These are phyloP conservation scores for Babesia sp. DNA, from an alignment of 169 alveolate species.

Conservation along the genomic window DNA sequence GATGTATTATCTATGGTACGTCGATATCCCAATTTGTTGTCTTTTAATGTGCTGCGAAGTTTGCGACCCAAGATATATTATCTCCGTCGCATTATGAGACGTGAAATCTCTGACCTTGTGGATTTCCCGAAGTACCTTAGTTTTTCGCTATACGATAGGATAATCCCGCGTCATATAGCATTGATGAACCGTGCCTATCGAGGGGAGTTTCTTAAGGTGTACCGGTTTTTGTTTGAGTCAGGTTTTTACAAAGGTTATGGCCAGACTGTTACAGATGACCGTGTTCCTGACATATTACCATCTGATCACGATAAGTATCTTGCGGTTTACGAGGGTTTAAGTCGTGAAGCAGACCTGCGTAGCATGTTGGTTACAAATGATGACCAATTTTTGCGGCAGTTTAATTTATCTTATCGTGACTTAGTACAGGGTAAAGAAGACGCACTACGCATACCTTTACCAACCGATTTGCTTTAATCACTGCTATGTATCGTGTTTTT, in stretches of 20 bases:
- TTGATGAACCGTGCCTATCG: slow-evolving; percentile 69
- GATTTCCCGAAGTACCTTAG: slow-evolving; percentile 70
- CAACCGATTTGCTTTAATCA: slow-evolving; percentile 40
- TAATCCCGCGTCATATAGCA: slow-evolving; percentile 76
- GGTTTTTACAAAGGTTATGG: slow-evolving; percentile 63
- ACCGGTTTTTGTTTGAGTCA: slow-evolving; percentile 54
- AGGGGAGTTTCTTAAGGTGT: slow-evolving; percentile 64
- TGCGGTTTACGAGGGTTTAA: slow-evolving; percentile 30
- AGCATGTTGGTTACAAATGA: slow-evolving; percentile 18
- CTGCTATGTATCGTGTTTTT: background rate
- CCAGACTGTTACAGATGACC: slow-evolving; percentile 49
- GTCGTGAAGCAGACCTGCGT: slow-evolving; percentile 5
- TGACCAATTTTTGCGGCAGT: slow-evolving; percentile 23
- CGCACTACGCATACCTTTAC: slow-evolving; percentile 54
- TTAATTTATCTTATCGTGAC: slow-evolving; percentile 47
- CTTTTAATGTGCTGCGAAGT: slow-evolving; percentile 67
- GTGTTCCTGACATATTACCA: slow-evolving; percentile 57
- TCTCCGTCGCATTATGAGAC: slow-evolving; percentile 65
- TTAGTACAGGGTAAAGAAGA: slow-evolving; percentile 53
- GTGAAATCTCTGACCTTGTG: slow-evolving; percentile 50
- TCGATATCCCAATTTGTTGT: slow-evolving; percentile 65
- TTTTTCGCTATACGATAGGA: slow-evolving; percentile 73
- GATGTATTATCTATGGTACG: slow-evolving; percentile 63
- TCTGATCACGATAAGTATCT: slow-evolving; percentile 28
- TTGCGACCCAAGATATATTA: slow-evolving; percentile 73